Evolutionary conservation across 2,329 filamentous ascomycete species (phyloP).

Genomic region (Myriosclerotinia duriaeana): DNA sequence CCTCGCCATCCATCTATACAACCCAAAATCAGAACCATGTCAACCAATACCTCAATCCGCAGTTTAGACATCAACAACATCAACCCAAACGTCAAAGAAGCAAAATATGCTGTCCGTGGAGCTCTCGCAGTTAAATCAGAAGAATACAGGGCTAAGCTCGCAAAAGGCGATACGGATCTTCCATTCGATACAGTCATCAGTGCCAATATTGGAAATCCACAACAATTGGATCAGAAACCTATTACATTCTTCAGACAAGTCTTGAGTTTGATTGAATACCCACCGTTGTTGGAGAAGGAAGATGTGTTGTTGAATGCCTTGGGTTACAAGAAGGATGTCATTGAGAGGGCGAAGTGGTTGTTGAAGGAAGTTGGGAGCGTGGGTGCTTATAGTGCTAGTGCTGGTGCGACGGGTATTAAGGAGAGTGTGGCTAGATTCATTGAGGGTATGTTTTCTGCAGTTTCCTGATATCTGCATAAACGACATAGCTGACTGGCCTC

Average conservation of each 20-base stretch:
- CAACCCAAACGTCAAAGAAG: constrained; percentile 82
- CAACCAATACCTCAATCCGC: constrained; percentile 44
- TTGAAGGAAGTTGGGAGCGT: constrained; percentile 84
- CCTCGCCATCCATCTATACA: background rate
- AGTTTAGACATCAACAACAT: constrained; percentile 80
- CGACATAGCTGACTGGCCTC: constrained; percentile 21
- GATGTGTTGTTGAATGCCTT: constrained; percentile 72
- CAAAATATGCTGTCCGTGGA: constrained; percentile 94
- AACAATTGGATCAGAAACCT: constrained; percentile 98
- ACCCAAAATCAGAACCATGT: constrained; percentile 37
- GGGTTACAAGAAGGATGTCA: constrained; percentile 86
- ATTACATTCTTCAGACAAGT: constrained; percentile 99
- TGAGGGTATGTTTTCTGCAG: constrained; percentile 60
- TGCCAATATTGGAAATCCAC: constrained; percentile 98
- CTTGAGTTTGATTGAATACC: constrained; percentile 88
- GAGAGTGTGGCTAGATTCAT: constrained; percentile 92
- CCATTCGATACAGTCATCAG: constrained; percentile 91
- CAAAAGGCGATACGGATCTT: constrained; percentile 55
- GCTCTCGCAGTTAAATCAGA: constrained; percentile 94
- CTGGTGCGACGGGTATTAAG: constrained; percentile 81
- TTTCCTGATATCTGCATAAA: background rate
- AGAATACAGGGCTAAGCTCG: constrained; percentile 75
- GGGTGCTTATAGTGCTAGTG: constrained; percentile 93
- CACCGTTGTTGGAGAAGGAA: constrained; percentile 76
- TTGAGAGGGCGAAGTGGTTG: constrained; percentile 78